Evolutionary conservation across 1,139 yeast genomes (phyloP), one percentile per base, ranked within the genome.

Genomic region (Blastobotrys elegans): DNA sequence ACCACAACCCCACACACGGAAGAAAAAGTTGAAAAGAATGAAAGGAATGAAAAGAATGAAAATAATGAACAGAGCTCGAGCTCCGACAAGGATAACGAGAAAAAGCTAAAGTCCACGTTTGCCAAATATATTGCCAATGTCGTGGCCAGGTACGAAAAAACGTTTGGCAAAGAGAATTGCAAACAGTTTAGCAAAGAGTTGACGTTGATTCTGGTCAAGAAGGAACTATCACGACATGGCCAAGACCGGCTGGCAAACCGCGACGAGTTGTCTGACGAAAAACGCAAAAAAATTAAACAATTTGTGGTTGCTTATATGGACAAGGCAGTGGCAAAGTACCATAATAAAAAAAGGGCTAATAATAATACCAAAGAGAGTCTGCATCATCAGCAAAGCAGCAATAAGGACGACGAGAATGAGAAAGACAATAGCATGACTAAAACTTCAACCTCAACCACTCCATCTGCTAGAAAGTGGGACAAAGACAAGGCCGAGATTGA

Each of bases 181-280:
- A 92, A 89, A 66, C 76, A 76, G 31, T 84, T 92, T 64, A 87
- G 96, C 1, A 77, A 80, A 54, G 96, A 89, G 26, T 76, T 88
- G 51, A 87, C 82, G 2, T 76, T 78, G 51, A 68, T 69, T 0
- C 69, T 89, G 44, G 77, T 81, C 0, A 70, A 73, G 5, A 88
- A 88, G 61, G 96, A 89, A 63, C 52, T 54, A 54, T 57, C 53
- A 46, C 52, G 46, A 50, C 38, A 40, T 7, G 38, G 43, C 20
- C 58, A 59, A 8, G 66, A 60, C 11, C 56, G 55, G 21, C 24
- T n/a, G 5, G 2, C 14, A 6, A n/a, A 20, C 13, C 31, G 16
- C 11, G 61, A 63, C 14, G 82, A 80, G 52, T 69, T 87, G 40
- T 77, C 79, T 17, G 72, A 72, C 13, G 84, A 80, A 31, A 87